Evolutionary conservation across 139 green algal species (phyloP), one percentile per base, ranked within the genome.

Genomic region (Chlorella sp.): DNA sequence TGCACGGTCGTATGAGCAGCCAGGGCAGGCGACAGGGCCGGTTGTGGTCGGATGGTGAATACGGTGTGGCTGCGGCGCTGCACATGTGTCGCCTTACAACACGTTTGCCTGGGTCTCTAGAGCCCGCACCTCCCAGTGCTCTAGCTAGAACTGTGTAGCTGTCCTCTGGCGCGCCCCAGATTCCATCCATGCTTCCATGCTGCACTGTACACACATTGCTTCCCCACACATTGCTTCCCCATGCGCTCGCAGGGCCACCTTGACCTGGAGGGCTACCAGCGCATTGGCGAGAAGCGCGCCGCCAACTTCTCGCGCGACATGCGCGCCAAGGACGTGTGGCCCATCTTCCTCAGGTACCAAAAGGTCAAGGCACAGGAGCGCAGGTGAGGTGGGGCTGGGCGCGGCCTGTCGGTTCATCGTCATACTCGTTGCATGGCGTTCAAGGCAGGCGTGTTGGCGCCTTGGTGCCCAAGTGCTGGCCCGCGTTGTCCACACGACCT

Each of bases 241-340:
- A n/a, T n/a, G n/a, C 42, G 17, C 17, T 55, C 17, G 61, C 61
- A 24, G 23, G 86, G 86, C 33, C 71, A 75, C 50, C 82, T 94
- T 17, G 76, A 32, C 3, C 72, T 85, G 51, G 74, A 86, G 22
- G 24, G 76, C 1, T 95, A 95, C 74, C 69, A 91, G 23, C 68
- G 82, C 26, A 65, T 94, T 14, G 75, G 79, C 26, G 33, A 55
- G 14, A 90, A 90, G 82, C 82, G 90, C 0, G 80, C 83, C 0
- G 82, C 85, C 29, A 95, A 91, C 85, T 95, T 94, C 82, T 79
- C 61, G 22, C 61, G 29, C 10, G 61, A 67, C 5, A 35, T 67
- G 61, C 61, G 61, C 5, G 29, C 35, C 27, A 36, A 23, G 61
- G 61, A 67, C 10, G 30, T 67, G 29, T 67, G 61, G 61, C 61